Conservation (phyloP, 2,329 filamentous ascomycete species). For the Hansfordia pulvinata region DNA sequence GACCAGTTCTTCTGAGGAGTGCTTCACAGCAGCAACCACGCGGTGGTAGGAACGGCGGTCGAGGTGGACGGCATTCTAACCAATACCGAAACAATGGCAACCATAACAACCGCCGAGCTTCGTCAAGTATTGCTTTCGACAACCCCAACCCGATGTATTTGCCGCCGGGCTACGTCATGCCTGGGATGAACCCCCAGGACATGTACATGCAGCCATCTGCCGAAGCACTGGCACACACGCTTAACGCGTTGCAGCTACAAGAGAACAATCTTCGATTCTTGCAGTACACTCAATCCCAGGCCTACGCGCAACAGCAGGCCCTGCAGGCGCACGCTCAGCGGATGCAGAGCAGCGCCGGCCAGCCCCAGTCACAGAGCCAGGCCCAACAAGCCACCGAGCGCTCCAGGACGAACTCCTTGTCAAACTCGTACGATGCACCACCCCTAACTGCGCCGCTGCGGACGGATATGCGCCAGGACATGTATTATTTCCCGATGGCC, state of each 20-base stretch:
- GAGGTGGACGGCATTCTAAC: conserved; percentile 28
- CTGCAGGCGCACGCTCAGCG: conserved; percentile 28
- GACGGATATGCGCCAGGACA: conserved; percentile 40
- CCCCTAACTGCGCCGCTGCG: conserved; percentile 44
- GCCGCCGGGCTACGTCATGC: conserved; percentile 22
- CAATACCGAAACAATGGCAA: conserved; percentile 11
- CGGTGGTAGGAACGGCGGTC: conserved; percentile 30
- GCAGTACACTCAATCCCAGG: conserved; percentile 31
- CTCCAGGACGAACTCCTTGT: conserved; percentile 49
- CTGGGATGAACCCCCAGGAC: conserved; percentile 28
- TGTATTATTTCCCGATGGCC: conserved; percentile 36
- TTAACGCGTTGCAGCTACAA: conserved; percentile 30
- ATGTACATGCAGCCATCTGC: conserved; percentile 32
- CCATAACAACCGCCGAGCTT: conserved; percentile 33
- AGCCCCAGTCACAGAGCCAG: conserved; percentile 22
- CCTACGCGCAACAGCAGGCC: conserved; percentile 27
- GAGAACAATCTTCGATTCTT: conserved; percentile 30
- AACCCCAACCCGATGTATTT: conserved; percentile 24
- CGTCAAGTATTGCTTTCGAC: conserved; percentile 39
- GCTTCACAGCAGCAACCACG: conserved; percentile 44
- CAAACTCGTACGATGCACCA: too few species aligned
- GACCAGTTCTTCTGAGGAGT: conserved; percentile 44
- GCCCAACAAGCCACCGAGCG: conserved; percentile 32
- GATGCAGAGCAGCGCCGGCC: conserved; percentile 20
- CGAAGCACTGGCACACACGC: conserved; percentile 25